These are phyloP conservation scores for Alternaria incomplexa DNA, from an alignment of 2,329 filamentous ascomycete genomes.

Conservation along the genomic window DNA sequence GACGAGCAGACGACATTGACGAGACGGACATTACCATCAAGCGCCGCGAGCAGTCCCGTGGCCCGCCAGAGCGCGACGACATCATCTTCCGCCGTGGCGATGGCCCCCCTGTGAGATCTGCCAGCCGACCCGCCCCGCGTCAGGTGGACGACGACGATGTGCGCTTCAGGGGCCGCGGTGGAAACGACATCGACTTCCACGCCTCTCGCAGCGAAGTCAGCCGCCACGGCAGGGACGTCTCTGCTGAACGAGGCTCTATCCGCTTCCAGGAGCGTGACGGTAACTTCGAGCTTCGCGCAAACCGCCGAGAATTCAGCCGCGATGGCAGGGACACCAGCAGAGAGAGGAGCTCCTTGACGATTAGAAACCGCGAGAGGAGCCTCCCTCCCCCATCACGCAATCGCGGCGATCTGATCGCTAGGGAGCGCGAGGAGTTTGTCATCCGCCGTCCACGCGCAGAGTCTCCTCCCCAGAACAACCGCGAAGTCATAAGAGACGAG, in stretches of 20 bases:
- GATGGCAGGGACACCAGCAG: conserved; percentile 41
- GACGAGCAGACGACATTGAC: conserved; percentile 40
- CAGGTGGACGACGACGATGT: conserved; percentile 55
- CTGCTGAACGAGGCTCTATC: conserved; percentile 36
- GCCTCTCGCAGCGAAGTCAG: conserved; percentile 31
- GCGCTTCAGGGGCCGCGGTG: conserved; percentile 52
- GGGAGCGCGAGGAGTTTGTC: conserved; percentile 52
- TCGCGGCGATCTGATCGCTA: conserved; percentile 45
- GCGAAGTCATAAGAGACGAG: conserved; percentile 47
- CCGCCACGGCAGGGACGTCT: conserved; percentile 30
- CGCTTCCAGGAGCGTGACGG: conserved; percentile 44
- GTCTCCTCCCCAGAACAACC: conserved; percentile 41
- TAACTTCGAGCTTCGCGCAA: conserved; percentile 50
- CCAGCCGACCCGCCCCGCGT: conserved; percentile 36
- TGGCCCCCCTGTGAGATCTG: conserved; percentile 36
- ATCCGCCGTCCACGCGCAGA: conserved; percentile 46
- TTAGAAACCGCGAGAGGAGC: conserved; percentile 45
- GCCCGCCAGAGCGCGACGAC: conserved; percentile 44
- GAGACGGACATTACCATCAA: conserved; percentile 46
- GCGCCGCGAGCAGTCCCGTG: conserved; percentile 44
- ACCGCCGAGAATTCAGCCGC: conserved; percentile 44
- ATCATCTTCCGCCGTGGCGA: conserved; percentile 54
- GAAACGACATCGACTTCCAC: conserved; percentile 42
- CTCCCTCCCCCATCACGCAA: conserved; percentile 44
- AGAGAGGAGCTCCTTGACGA: conserved; percentile 44